These are phyloP conservation scores for Syzygium grande DNA, from an alignment of 345 rosid genomes.

Conservation along the genomic window DNA sequence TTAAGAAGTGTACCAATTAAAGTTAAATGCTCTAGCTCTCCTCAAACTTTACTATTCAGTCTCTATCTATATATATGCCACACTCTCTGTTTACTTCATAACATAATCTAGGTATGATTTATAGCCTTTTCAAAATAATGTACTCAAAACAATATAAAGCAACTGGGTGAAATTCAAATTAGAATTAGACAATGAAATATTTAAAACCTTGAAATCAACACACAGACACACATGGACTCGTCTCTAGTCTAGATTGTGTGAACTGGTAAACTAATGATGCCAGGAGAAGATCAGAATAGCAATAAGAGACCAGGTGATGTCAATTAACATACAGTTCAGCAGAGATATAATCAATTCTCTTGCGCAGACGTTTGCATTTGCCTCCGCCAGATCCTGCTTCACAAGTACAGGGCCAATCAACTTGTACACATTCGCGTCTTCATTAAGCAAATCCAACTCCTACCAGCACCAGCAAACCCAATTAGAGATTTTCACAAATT, in stretches of 20 bases:
- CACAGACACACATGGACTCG: not conserved
- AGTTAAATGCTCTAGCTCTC: not conserved
- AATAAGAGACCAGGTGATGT: not conserved
- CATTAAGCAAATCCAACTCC: slow-evolving; percentile 85
- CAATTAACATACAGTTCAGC: slow-evolving; percentile 65
- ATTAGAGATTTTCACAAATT: not conserved
- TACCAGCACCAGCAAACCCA: slow-evolving; percentile 3
- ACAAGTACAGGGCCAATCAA: slow-evolving; percentile 96
- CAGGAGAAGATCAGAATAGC: not conserved
- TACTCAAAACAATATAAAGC: not conserved
- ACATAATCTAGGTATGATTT: not conserved
- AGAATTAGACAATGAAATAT: not conserved
- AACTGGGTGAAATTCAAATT: not conserved
- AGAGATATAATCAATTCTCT: slow-evolving; percentile 86
- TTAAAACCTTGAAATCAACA: not conserved
- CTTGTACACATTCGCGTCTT: slow-evolving; percentile 88
- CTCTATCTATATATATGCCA: not conserved
- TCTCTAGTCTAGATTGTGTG: not conserved
- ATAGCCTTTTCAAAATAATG: not conserved
- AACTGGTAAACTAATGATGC: not conserved
- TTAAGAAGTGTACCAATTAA: not conserved
- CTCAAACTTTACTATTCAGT: not conserved
- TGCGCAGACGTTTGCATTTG: slow-evolving; percentile 92
- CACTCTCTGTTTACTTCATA: not conserved
- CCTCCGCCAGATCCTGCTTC: slow-evolving; percentile 96